Conservation (phyloP, 441 rosid genomes). For the Erodium texanum region DNA sequence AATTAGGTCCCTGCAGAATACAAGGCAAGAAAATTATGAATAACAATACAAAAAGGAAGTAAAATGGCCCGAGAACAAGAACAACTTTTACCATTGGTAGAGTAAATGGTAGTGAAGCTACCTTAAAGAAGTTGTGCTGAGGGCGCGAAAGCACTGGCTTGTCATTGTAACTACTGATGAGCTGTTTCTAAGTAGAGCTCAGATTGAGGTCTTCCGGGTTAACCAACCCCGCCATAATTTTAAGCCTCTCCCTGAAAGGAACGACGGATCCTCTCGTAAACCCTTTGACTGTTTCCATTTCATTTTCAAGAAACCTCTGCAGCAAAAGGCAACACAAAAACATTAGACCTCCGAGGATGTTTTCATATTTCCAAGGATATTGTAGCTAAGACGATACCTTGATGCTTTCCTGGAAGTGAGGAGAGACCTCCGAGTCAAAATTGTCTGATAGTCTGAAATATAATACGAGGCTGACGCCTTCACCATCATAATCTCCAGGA, state of each 20-base stretch:
- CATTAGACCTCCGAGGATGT: too few relatives aligned
- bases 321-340: conserved; percentile 5
- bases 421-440: conserved; percentile 45
- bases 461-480: conserved; percentile 77
- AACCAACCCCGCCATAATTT: conserved; percentile 58
- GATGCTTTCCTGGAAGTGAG: conserved; percentile 56
- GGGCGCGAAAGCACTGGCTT: conserved; percentile 86
- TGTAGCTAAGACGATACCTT: conserved; percentile 32
- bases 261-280: conserved; percentile 52
- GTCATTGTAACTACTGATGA: conserved; percentile 61
- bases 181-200: conserved; percentile 63
- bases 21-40: too few relatives aligned
- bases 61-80: too few relatives aligned
- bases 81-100: too few relatives aligned
- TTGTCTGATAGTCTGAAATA: conserved; percentile 53
- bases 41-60: too few relatives aligned
- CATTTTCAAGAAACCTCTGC: conserved; percentile 64
- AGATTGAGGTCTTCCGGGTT: conserved; percentile 70
- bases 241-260: conserved; percentile 77
- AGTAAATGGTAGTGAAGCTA: conserved; percentile 14
- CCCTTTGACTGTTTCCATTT: conserved; percentile 61
- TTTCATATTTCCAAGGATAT: not conserved
- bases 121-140: conserved; percentile 66
- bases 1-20: conserved; percentile 51
- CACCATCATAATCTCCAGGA: conserved; percentile 55